phyloP scores from a whole-genome alignment of 2,329 filamentous ascomycete genomes.

The Akanthomyces dipterigenus region DNA sequence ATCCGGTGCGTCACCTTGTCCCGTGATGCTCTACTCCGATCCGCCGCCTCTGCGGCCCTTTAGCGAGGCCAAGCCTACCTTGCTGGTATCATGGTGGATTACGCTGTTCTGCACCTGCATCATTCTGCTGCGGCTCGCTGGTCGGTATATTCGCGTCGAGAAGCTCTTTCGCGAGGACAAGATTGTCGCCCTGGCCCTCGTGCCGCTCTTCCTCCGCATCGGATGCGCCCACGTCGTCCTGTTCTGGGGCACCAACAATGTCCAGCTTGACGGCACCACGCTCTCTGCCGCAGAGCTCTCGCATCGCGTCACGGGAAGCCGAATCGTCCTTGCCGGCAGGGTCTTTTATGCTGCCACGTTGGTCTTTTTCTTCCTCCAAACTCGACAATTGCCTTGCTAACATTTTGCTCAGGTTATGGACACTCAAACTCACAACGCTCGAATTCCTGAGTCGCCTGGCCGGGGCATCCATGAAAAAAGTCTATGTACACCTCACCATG shows the following conservation, averaged over 20 bases:
- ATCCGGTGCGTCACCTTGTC: not conserved
- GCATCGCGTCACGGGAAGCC: conserved; percentile 62
- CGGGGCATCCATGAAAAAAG: conserved; percentile 66
- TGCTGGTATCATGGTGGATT: conserved; percentile 91
- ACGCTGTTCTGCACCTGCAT: conserved; percentile 72
- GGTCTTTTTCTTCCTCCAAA: conserved; percentile 31
- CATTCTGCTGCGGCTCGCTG: conserved; percentile 67
- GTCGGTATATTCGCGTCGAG: conserved; percentile 77
- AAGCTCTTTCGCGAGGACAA: conserved; percentile 79
- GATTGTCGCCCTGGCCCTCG: conserved; percentile 67
- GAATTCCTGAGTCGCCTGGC: conserved; percentile 85
- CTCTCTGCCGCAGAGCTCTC: conserved; percentile 46
- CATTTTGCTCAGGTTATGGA: conserved; percentile 64
- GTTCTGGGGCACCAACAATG: conserved; percentile 86
- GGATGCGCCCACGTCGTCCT: conserved; percentile 74
- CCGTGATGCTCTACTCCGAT: conserved; percentile 38
- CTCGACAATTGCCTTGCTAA: not conserved
- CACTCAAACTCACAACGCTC: conserved; percentile 77
- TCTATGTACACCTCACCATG: conserved; percentile 62
- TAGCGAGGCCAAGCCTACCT: conserved; percentile 66
- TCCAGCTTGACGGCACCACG: conserved; percentile 46
- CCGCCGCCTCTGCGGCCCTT: conserved; percentile 38
- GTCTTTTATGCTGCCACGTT: conserved; percentile 83
- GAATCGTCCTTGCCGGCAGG: conserved; percentile 69
- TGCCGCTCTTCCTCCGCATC: conserved; percentile 76